Conservation (phyloP, 148 eudicot species). For the Chenopodium album region DNA sequence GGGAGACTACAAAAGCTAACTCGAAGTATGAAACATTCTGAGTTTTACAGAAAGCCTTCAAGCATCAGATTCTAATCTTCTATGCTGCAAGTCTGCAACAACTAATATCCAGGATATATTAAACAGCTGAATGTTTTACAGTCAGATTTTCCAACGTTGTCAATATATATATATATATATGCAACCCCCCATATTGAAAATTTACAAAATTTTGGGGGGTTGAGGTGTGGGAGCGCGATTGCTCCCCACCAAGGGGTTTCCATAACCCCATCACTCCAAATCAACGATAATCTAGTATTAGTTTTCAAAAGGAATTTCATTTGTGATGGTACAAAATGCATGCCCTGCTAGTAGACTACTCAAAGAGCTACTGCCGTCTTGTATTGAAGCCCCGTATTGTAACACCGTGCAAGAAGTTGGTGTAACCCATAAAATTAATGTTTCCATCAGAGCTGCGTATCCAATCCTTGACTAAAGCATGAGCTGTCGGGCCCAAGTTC, state of each 20-base stretch:
- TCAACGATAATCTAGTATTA: constrained; percentile 15
- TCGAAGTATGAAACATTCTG: neutral
- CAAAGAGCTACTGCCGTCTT: constrained; percentile 49
- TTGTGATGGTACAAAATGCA: neutral
- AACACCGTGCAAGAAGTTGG: constrained; percentile 88
- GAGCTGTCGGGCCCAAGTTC: constrained; percentile 57
- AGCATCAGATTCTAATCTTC: constrained; percentile 2
- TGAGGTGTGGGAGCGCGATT: neutral
- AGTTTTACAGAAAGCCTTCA: neutral
- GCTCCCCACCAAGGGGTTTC: neutral
- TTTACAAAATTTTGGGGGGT: constrained; percentile 11
- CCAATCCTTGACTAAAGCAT: constrained; percentile 86
- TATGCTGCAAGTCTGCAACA: neutral
- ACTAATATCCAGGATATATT: constrained; percentile 23
- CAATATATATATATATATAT: neutral
- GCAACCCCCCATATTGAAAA: constrained; percentile 19
- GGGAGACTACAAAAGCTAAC: neutral
- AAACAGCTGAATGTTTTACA: constrained; percentile 18
- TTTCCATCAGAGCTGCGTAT: constrained; percentile 77
- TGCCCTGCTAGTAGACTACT: neutral
- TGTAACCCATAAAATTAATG: constrained; percentile 78
- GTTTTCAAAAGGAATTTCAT: neutral
- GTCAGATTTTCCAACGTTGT: constrained; percentile 11
- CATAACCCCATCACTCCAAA: neutral
- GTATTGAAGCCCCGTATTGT: constrained; percentile 60